Conservation (phyloP, 192 early-diverging fungal genomes). For the Coemansia erecta region DNA sequence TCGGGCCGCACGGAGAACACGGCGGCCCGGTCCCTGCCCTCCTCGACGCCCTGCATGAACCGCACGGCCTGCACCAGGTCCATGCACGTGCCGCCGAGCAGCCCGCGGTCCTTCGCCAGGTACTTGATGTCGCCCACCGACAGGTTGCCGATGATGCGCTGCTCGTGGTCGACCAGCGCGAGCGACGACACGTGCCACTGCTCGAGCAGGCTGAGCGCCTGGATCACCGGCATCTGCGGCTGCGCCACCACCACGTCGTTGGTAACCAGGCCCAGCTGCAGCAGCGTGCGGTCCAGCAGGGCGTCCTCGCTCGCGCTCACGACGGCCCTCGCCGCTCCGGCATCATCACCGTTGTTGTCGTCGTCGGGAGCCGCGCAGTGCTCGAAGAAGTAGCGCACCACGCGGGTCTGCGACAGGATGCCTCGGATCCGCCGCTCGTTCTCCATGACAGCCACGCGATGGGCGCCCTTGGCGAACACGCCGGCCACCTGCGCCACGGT, state of each 20-base stretch:
- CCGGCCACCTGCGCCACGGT: conserved; percentile 67
- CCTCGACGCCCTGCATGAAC: conserved; percentile 62
- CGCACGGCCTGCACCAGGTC: conserved; percentile 62
- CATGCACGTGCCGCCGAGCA: conserved; percentile 60
- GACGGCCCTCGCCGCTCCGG: conserved; percentile 10
- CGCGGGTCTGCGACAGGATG: conserved; percentile 74
- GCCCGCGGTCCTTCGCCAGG: conserved; percentile 34
- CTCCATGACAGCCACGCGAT: conserved; percentile 77
- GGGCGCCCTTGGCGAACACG: conserved; percentile 72
- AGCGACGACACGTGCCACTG: conserved; percentile 44
- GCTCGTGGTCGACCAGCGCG: conserved; percentile 39
- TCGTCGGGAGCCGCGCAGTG: conserved; percentile 26
- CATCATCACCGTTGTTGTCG: neutral
- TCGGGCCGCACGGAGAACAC: conserved; percentile 74
- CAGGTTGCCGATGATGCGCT: conserved; percentile 29
- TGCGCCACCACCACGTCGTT: conserved; percentile 56
- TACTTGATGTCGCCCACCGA: conserved; percentile 51
- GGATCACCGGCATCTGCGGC: conserved; percentile 57
- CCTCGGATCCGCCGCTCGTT: conserved; percentile 62
- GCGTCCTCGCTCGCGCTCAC: conserved; percentile 7
- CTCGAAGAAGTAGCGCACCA: conserved; percentile 66
- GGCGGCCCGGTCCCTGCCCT: conserved; percentile 62
- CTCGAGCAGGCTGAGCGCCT: conserved; percentile 64
- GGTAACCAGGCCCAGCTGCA: conserved; percentile 58
- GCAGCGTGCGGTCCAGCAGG: conserved; percentile 40